These are phyloP conservation scores for Penicillium cosmopolitanum DNA, from an alignment of 495 filamentous ascomycete genomes.

Conservation along the genomic window DNA sequence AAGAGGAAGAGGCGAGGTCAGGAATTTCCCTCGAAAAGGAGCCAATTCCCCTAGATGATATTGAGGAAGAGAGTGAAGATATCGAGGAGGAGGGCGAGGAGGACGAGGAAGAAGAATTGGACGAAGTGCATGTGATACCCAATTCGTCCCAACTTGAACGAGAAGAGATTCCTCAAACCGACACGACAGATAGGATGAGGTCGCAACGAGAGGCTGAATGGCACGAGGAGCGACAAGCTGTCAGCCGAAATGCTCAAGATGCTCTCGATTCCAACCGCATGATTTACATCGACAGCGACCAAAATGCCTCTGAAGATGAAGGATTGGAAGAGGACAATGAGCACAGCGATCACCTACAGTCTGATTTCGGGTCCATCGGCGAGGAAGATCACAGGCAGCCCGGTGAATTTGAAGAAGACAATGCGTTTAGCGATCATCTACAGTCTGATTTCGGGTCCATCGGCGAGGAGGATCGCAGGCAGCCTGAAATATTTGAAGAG, in stretches of 20 bases:
- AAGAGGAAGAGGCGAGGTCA: background rate
- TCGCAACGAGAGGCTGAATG: constrained; percentile 45
- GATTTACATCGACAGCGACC: constrained; percentile 56
- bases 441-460: constrained; percentile 4
- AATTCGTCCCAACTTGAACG: constrained; percentile 9
- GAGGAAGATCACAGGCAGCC: constrained; percentile 10
- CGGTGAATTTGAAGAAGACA: too few relatives aligned
- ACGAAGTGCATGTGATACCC: constrained; percentile 9
- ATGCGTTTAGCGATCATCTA: too few relatives aligned
- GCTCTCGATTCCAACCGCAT: constrained; percentile 48
- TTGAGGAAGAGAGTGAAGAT: constrained; percentile 9
- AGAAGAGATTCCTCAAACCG: background rate
- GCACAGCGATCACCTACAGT: constrained; percentile 17
- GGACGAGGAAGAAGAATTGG: constrained; percentile 11
- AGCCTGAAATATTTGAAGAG: background rate
- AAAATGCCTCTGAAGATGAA: constrained; percentile 22
- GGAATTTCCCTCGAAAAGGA: background rate
- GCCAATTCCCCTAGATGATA: background rate
- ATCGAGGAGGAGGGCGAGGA: constrained; percentile 12
- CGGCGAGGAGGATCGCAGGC: constrained; percentile 4
- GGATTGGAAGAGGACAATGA: background rate
- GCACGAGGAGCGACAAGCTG: constrained; percentile 53
- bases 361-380: constrained; percentile 24
- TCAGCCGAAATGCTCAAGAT: constrained; percentile 53
- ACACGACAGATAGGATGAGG: background rate